Evolutionary conservation across 129 eudicot genomes (phyloP).

Genomic region (Apium graveolens): DNA sequence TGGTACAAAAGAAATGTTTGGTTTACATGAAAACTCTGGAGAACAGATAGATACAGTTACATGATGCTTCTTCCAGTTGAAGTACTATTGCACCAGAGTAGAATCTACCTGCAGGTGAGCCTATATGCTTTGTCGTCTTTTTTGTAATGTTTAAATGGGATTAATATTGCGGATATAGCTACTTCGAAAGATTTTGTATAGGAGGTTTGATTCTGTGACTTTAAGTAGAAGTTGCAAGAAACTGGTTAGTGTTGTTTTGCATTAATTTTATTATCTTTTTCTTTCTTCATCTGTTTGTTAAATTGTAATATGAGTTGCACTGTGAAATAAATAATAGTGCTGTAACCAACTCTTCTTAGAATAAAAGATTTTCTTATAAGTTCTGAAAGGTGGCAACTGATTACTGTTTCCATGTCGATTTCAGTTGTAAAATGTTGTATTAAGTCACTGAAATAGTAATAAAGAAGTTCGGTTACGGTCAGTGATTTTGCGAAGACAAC

Average conservation of each 20-base stretch:
- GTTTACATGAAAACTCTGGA: neutral
- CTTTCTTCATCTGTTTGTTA: neutral
- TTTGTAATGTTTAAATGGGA: neutral
- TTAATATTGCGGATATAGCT: neutral
- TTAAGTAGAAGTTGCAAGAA: neutral
- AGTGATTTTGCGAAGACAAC: no score
- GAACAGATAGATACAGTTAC: neutral
- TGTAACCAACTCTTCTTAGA: neutral
- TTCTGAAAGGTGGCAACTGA: neutral
- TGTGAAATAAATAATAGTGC: conserved; percentile 3
- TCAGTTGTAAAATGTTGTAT: neutral
- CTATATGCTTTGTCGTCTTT: neutral
- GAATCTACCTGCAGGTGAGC: neutral
- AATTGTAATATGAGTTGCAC: neutral
- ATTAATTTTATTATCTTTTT: neutral
- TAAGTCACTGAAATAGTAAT: neutral
- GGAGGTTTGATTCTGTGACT: neutral
- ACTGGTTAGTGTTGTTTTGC: neutral
- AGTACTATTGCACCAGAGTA: neutral
- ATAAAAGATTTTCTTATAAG: neutral
- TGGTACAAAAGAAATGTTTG: neutral
- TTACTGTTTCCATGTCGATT: neutral
- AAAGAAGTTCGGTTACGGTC: no score
- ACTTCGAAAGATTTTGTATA: neutral
- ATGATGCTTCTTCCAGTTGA: neutral